Percentiles rank a stretch among this genome's conserved stretches.
Evolutionary conservation across 2,329 filamentous ascomycete species (phyloP).

Genomic region (Fusarium equiseti): DNA sequence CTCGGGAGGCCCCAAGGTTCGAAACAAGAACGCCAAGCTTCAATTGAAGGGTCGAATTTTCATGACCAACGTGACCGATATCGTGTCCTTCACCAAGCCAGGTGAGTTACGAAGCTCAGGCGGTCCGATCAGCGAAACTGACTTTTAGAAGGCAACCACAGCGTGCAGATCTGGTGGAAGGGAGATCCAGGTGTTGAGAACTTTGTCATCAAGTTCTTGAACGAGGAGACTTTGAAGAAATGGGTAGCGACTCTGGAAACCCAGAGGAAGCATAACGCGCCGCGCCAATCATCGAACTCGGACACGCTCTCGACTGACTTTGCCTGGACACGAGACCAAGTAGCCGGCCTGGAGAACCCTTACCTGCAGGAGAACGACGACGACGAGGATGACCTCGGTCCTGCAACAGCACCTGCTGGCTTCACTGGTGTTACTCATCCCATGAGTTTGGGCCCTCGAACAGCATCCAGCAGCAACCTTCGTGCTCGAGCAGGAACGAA

Average conservation of each 20-base stretch:
- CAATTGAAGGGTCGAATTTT: constrained; percentile 98
- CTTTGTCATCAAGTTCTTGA: constrained; percentile 92
- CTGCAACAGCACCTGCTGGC: constrained; percentile 53
- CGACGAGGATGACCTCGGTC: constrained; percentile 67
- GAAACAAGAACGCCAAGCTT: constrained; percentile 80
- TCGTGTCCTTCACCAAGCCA: constrained; percentile 87
- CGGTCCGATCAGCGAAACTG: constrained; percentile 36
- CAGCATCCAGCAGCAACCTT: constrained; percentile 78
- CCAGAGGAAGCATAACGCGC: constrained; percentile 74
- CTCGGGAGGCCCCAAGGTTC: constrained; percentile 66
- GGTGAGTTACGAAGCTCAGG: constrained; percentile 66
- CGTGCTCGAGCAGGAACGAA: constrained; percentile 81
- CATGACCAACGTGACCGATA: constrained; percentile 98
- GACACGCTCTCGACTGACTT: constrained; percentile 77
- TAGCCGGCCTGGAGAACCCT: constrained; percentile 79
- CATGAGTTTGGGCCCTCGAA: constrained; percentile 49
- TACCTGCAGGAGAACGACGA: constrained; percentile 74
- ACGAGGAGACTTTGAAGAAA: constrained; percentile 92
- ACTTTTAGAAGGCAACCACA: constrained; percentile 79
- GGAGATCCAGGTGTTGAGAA: constrained; percentile 95
- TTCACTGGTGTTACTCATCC: constrained; percentile 50
- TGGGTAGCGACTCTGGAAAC: constrained; percentile 85
- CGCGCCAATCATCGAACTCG: constrained; percentile 60
- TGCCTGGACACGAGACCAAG: constrained; percentile 79
- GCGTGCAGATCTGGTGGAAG: constrained; percentile 98